A percentile compares a stretch with the other conserved stretches of the same genome.
These are phyloP conservation scores for Chamaenerion angustifolium DNA, from an alignment of 345 rosid species.

Conservation along the genomic window DNA sequence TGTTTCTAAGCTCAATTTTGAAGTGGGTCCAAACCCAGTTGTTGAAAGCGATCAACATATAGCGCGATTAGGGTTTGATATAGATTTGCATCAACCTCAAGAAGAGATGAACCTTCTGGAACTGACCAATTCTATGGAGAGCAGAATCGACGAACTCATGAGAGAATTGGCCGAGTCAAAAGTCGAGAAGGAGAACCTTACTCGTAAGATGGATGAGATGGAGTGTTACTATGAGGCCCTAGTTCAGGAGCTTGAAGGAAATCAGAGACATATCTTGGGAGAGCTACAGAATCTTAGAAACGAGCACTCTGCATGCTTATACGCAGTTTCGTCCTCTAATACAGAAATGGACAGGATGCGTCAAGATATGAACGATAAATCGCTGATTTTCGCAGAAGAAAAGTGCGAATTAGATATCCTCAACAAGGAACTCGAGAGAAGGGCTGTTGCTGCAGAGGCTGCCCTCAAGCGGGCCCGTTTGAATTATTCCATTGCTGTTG, in stretches of 20 bases:
- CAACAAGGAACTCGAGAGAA: constrained; percentile 68
- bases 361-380: constrained; percentile 46
- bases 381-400: constrained; percentile 50
- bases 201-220: constrained; percentile 95
- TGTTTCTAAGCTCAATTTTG: constrained; percentile 24
- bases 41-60: constrained; percentile 29
- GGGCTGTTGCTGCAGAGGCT: constrained; percentile 66
- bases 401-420: constrained; percentile 44
- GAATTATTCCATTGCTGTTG: constrained; percentile 88
- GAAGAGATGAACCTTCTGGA: constrained; percentile 48
- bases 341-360: constrained; percentile 72
- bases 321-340: constrained; percentile 53
- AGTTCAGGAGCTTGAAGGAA: constrained; percentile 95
- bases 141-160: constrained; percentile 68
- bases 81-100: constrained; percentile 66
- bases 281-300: constrained; percentile 85
- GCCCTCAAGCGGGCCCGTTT: constrained; percentile 92
- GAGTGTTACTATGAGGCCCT: constrained; percentile 93
- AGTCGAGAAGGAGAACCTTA: constrained; percentile 69
- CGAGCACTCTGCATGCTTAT: constrained; percentile 75
- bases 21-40: constrained; percentile 21
- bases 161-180: constrained; percentile 81
- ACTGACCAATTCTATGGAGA: constrained; percentile 46
- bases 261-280: constrained; percentile 77
- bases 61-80: constrained; percentile 32